Evolutionary conservation across 202 grass and related monocot species (phyloP).

Genomic region (Setaria viridis): DNA sequence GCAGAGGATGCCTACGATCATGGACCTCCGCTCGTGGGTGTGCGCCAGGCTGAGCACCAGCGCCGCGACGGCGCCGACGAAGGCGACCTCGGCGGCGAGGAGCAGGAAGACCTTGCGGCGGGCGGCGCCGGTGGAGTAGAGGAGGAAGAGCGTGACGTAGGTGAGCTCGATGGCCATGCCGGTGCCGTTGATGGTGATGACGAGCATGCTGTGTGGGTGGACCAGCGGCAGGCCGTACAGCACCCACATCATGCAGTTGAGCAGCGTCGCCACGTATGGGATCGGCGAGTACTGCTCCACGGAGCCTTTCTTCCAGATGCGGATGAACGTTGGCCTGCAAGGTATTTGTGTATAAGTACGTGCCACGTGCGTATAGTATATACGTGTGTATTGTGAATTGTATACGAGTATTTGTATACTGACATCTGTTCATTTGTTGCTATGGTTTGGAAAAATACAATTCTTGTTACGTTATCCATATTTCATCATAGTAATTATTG

Average conservation of each 20-base stretch:
- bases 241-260: slow-evolving; percentile 90
- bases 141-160: slow-evolving; percentile 65
- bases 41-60: slow-evolving; percentile 48
- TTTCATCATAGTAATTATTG: too few species aligned
- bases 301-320: slow-evolving; percentile 61
- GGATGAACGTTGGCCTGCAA: slow-evolving; percentile 63
- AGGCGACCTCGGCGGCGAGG: slow-evolving; percentile 46
- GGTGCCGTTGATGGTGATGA: slow-evolving; percentile 72
- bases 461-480: neutral
- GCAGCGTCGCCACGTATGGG: slow-evolving; percentile 67
- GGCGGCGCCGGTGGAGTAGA: slow-evolving; percentile 50
- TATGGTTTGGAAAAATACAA: neutral
- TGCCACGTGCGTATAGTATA: neutral
- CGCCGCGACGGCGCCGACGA: slow-evolving; percentile 27
- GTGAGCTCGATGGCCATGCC: slow-evolving; percentile 65
- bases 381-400: neutral
- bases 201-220: slow-evolving; percentile 71
- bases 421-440: neutral
- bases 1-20: slow-evolving; percentile 66
- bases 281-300: slow-evolving; percentile 71
- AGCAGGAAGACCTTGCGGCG: slow-evolving; percentile 46
- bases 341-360: neutral
- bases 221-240: slow-evolving; percentile 74
- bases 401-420: neutral
- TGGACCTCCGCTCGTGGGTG: slow-evolving; percentile 49